A percentile compares a stretch with the other conserved stretches of the same genome.
Evolutionary conservation across 1,284 basidiomycete genomes (phyloP).

Genomic region (Sutorius eximius): DNA sequence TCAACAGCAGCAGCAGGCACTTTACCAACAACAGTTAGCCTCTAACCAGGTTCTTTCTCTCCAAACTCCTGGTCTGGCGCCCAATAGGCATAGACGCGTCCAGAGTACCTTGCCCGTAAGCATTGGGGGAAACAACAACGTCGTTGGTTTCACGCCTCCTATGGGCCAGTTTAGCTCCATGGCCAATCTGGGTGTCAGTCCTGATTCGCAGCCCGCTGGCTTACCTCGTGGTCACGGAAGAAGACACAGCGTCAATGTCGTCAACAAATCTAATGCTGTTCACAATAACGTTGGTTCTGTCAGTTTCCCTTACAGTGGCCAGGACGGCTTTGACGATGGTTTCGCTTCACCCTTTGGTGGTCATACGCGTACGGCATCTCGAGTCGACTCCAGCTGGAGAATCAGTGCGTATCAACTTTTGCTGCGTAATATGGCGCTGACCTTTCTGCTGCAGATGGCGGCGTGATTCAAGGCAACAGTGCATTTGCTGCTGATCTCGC

Average conservation of each 20-base stretch:
- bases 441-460: conserved; percentile 53
- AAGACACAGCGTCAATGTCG: conserved; percentile 92
- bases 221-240: conserved; percentile 85
- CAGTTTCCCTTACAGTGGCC: conserved; percentile 48
- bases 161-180: conserved; percentile 72
- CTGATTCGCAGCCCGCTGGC: conserved; percentile 64
- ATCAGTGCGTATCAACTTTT: conserved; percentile 59
- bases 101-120: conserved; percentile 81
- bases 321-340: conserved; percentile 76
- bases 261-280: conserved; percentile 61
- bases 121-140: conserved; percentile 44
- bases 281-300: conserved; percentile 51
- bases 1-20: conserved; percentile 85
- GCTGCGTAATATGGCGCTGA: conserved; percentile 1
- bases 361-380: conserved; percentile 76
- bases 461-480: conserved; percentile 65
- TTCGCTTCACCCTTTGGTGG: conserved; percentile 62
- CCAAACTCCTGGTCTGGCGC: conserved; percentile 67
- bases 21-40: conserved; percentile 84
- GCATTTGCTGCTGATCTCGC: conserved; percentile 80
- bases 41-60: conserved; percentile 73
- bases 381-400: conserved; percentile 84
- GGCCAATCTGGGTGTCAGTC: conserved; percentile 53
- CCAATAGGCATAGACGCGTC: conserved; percentile 80
- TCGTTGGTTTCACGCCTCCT: conserved; percentile 51